These are phyloP conservation scores for Fonsecaea pedrosoi DNA, from an alignment of 2,329 filamentous ascomycete species.

Conservation along the genomic window DNA sequence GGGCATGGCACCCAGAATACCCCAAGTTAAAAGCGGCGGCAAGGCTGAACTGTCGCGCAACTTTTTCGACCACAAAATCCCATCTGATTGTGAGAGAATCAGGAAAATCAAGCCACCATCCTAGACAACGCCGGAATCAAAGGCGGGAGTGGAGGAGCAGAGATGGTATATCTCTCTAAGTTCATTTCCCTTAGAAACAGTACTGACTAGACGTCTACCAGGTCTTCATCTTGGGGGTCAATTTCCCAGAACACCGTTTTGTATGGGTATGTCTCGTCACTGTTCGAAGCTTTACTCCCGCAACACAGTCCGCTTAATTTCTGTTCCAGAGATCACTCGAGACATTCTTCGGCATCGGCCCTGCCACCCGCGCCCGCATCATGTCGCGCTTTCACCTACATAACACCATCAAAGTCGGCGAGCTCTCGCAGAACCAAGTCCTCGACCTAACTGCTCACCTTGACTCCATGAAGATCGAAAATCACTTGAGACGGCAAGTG, in stretches of 20 bases:
- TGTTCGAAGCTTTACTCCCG: constrained; percentile 15
- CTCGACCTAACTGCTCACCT: constrained; percentile 84
- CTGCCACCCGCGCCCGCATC: constrained; percentile 71
- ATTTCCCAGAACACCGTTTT: constrained; percentile 82
- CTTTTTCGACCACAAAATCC: neutral
- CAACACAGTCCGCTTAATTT: constrained; percentile 8
- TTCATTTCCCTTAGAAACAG: neutral
- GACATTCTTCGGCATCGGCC: constrained; percentile 85
- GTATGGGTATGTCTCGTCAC: constrained; percentile 69
- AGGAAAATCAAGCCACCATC: neutral
- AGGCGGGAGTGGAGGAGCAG: constrained; percentile 16
- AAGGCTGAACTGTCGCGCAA: neutral
- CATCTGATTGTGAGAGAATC: neutral
- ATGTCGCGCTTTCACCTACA: constrained; percentile 91
- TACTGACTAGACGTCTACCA: constrained; percentile 46
- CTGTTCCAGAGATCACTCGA: constrained; percentile 64
- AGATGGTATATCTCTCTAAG: constrained; percentile 20
- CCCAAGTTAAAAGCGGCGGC: neutral
- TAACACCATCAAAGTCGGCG: constrained; percentile 77
- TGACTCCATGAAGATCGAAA: constrained; percentile 91
- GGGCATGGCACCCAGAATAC: neutral
- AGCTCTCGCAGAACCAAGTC: constrained; percentile 75
- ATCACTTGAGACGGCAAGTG: constrained; percentile 77
- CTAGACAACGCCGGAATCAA: neutral
- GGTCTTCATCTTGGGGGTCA: constrained; percentile 86